A percentile compares a stretch with the other conserved stretches of the same genome.
These are phyloP conservation scores for Fusarium pseudograminearum DNA, from an alignment of 2,329 filamentous ascomycete species.

Conservation along the genomic window DNA sequence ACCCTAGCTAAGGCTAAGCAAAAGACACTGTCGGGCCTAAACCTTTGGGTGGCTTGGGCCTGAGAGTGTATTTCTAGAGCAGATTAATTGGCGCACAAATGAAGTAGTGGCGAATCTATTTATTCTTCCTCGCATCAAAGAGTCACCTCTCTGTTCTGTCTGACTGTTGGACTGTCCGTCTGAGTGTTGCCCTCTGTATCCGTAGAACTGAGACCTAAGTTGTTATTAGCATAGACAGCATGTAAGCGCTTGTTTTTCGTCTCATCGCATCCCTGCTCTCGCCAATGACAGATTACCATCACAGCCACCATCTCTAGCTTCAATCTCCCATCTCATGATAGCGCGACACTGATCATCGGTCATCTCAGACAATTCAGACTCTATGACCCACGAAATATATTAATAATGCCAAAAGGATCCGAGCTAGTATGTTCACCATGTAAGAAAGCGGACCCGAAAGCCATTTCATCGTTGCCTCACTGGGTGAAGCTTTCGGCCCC, in stretches of 20 bases:
- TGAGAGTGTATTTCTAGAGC: neutral
- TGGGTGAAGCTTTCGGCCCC: conserved; percentile 8
- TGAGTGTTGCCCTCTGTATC: neutral
- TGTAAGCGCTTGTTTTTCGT: conserved; percentile 5
- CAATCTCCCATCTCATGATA: conserved; percentile 4
- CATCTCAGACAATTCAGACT: neutral
- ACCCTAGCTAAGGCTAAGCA: conserved; percentile 2
- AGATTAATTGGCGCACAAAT: neutral
- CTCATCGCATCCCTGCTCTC: neutral
- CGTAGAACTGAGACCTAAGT: neutral
- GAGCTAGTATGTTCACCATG: conserved; percentile 6
- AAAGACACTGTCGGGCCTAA: neutral
- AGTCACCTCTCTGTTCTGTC: neutral
- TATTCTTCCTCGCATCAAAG: neutral
- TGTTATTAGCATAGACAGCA: neutral
- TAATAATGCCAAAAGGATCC: conserved; percentile 23
- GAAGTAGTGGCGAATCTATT: neutral
- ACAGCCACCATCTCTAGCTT: conserved; percentile 4
- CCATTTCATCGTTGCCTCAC: conserved; percentile 1
- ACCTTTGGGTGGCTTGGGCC: neutral
- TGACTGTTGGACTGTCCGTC: neutral
- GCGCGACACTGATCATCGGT: neutral
- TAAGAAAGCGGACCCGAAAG: conserved; percentile 14
- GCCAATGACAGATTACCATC: neutral
- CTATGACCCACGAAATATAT: neutral